phyloP scores from a whole-genome alignment of 257 asterid genomes.

The Cordia subcordata region DNA sequence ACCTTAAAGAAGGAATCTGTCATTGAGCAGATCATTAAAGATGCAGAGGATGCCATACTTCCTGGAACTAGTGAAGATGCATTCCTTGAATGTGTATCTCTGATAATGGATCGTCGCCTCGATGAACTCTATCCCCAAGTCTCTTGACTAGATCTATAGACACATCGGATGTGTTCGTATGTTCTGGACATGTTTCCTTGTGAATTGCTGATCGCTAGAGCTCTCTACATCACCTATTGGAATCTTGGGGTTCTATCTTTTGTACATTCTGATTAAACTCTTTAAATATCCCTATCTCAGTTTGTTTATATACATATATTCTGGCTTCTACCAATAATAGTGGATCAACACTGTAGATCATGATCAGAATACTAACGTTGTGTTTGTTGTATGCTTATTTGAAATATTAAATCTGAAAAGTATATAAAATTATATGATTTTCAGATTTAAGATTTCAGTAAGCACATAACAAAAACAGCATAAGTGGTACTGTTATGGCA shows the following conservation, averaged over 20 bases:
- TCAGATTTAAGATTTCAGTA: too few relatives aligned
- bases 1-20: constrained; percentile 49
- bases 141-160: constrained; percentile 4
- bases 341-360: too few relatives aligned
- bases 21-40: constrained; percentile 54
- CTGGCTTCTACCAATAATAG: neutral
- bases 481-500: too few relatives aligned
- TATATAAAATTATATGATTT: too few relatives aligned
- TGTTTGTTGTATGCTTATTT: too few relatives aligned
- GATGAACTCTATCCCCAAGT: constrained; percentile 18
- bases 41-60: constrained; percentile 47
- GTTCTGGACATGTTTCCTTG: neutral
- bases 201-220: neutral
- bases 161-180: constrained; percentile 10
- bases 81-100: constrained; percentile 45
- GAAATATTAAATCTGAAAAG: too few relatives aligned
- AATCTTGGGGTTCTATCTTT: neutral
- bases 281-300: neutral
- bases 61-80: constrained; percentile 55
- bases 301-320: neutral
- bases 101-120: constrained; percentile 50
- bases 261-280: neutral
- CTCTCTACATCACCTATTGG: neutral
- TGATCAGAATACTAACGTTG: too few relatives aligned
- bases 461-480: too few relatives aligned